Evolutionary conservation across 441 rosid genomes (phyloP), one percentile per base, ranked within the genome.

Genomic region (Aleurites moluccanus): DNA sequence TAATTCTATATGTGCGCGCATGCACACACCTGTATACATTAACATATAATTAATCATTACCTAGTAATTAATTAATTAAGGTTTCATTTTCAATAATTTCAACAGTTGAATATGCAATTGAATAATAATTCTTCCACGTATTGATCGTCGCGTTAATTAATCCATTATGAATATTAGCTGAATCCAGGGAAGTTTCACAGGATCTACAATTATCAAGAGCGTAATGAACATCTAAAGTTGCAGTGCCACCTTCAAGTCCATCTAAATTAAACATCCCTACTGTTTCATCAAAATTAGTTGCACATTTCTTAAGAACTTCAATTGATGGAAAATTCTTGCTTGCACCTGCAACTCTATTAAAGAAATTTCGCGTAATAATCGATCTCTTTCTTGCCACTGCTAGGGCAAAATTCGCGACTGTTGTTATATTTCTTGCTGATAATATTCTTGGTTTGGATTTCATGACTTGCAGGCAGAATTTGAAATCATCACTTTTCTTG

Each of bases 381-480:
- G 64, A 60, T 14, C 18, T 11, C 10, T 65, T 65, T 11, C 30
- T 21, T 65, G 69, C 28, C 4, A 23, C 6, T 21, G 18, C n/a
- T 13, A 44, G 69, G 20, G 53, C 52, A 14, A 42, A 44, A 13
- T 65, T 21, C 8, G 69, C 30, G 4, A 65, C 53, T 0, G 69
- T 65, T 4, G 18, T 42, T 11, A 44, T 23, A 23, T 21, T 42
- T 21, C 13, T 65, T 10, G 69, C 52, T 44, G 53, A 23, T 5
- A 11, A 21, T 42, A 65, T 40, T 23, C 49, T 27, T 15, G 69
- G 53, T 14, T 25, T 65, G 33, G 69, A 42, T 65, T 44, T 44
- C 69, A 65, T 11, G 53, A 65, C 9, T 11, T 65, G 53, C 69
- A 65, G 44, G 69, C 69, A 65, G 53, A 65, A 65, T 10, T 25